Evolutionary conservation across 2,329 filamentous ascomycete genomes (phyloP), one percentile per base, ranked within the genome.

Genomic region (Hymenoscyphus scutula): DNA sequence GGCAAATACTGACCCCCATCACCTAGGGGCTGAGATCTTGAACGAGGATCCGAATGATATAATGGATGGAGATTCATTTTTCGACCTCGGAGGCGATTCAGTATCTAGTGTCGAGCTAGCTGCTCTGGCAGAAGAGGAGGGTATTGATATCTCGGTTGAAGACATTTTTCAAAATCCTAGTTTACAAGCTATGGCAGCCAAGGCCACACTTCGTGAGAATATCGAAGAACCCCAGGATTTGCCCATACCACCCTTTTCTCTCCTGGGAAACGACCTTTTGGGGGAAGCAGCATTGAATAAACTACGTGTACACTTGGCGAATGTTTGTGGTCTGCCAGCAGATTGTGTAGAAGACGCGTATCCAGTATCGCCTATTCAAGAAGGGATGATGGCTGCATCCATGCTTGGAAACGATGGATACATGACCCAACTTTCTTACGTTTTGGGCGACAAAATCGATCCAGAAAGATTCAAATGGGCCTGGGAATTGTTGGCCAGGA

Each of bases 331-430:
- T 63, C 15, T 5, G 53, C 2, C 13, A 17, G 5, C 53, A 63
- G 19, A 13, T 63, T 54, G 57, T 4, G 65, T 76, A 27, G 70
- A 76, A 32, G 77, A 79, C 60, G 65, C 76, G 0, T 78, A 76
- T 60, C 77, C 76, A 1, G 74, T 72, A 63, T 72, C 74, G 2
- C 67, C 73, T 5, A 66, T 76, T 11, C 78, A 80, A 56, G 74
- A 76, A 64, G 74, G 73, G 0, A 64, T 79, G 0, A 65, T 80
- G 27, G 72, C 74, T 0, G 63, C 78, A 5, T 70, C 76, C 4
- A 56, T 67, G 19, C 72, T 71, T 25, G 56, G 70, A 5, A 55
- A 66, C 1, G 75, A 72, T 5, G 68, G 71, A 1, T 80, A 79
- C 56, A 68, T 78, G 23, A 70, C 72, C 1, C 73, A 72, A 59